phyloP scores from a whole-genome alignment of 2,329 filamentous ascomycete genomes.

The Zymoseptoria brevis region DNA sequence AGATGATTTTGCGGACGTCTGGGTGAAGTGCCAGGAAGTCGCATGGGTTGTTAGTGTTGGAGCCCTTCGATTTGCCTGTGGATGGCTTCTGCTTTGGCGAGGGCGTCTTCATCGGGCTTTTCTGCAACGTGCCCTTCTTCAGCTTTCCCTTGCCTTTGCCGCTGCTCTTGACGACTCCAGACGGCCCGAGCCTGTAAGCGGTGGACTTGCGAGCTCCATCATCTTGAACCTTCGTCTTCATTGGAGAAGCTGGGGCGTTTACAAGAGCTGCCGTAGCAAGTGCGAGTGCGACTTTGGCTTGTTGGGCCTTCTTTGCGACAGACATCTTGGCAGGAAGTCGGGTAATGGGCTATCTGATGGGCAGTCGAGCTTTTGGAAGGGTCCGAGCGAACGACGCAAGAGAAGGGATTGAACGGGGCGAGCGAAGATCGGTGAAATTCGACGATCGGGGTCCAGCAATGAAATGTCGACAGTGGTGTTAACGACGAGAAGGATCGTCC shows the following conservation, averaged over 20 bases:
- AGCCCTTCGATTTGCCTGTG: not conserved
- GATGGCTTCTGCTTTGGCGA: not conserved
- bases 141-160: not conserved
- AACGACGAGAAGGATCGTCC: too few species aligned
- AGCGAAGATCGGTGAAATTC: too few species aligned
- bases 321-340: too few species aligned
- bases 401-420: too few species aligned
- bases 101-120: not conserved
- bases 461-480: too few species aligned
- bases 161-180: not conserved
- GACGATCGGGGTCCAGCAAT: too few species aligned
- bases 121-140: not conserved
- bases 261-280: not conserved
- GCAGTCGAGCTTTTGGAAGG: too few species aligned
- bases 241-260: not conserved
- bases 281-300: not conserved
- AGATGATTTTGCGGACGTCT: not conserved
- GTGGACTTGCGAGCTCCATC: too few species aligned
- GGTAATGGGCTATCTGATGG: too few species aligned
- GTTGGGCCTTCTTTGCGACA: not conserved
- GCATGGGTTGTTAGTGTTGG: not conserved
- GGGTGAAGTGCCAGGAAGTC: not conserved
- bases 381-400: too few species aligned
- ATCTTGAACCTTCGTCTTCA: too few species aligned
- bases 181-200: not conserved